These are phyloP conservation scores for Microsporum audouinii DNA, from an alignment of 2,329 filamentous ascomycete species.

Conservation along the genomic window DNA sequence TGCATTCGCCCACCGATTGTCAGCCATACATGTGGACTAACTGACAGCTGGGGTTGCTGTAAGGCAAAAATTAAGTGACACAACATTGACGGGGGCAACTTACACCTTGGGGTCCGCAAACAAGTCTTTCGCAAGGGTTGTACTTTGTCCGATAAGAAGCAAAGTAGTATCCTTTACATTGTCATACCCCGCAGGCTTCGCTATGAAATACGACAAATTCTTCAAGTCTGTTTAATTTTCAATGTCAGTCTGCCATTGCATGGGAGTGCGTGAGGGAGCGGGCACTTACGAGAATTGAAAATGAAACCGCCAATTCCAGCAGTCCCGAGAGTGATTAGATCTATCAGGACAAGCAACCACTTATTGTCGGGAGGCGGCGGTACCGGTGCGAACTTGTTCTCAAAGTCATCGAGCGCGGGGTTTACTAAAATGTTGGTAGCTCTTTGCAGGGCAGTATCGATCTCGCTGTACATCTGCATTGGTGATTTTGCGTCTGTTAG, in stretches of 20 bases:
- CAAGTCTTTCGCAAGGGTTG: neutral
- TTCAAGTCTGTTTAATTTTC: neutral
- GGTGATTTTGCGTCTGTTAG: neutral
- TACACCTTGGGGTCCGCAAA: neutral
- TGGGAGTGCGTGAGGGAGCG: neutral
- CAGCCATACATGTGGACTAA: neutral
- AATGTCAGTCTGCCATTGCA: neutral
- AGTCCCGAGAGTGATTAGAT: slow-evolving; percentile 10
- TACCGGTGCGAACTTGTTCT: slow-evolving; percentile 15
- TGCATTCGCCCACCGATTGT: neutral
- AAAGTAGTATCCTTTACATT: neutral
- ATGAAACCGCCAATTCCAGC: slow-evolving; percentile 7
- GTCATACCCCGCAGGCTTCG: neutral
- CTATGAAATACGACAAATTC: neutral
- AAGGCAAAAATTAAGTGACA: neutral
- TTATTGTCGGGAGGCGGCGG: slow-evolving; percentile 8
- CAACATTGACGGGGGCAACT: neutral
- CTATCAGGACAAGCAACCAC: slow-evolving; percentile 11
- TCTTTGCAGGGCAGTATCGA: neutral
- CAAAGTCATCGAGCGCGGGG: slow-evolving; percentile 8
- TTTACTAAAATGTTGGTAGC: neutral
- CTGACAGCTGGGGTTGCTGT: neutral
- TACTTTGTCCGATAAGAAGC: neutral
- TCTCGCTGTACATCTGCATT: neutral
- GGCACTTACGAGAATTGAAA: slow-evolving; percentile 7